Conservation (phyloP, 495 filamentous ascomycete genomes). For the Elasticomyces elasticus region DNA sequence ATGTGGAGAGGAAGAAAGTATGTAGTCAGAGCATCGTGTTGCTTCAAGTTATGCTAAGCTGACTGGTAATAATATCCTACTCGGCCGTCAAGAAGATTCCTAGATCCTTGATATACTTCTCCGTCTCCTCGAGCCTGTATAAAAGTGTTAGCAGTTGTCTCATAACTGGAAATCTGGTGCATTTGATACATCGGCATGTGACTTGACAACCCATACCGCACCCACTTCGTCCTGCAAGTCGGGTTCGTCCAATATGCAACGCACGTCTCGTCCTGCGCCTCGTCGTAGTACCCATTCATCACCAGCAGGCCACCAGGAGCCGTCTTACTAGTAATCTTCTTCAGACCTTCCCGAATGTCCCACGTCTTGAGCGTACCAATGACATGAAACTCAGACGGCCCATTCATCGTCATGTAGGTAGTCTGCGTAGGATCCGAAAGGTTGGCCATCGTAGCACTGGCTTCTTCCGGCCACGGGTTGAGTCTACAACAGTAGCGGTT, state of each 20-base stretch:
- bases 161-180: too few species aligned
- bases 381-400: slow-evolving; percentile 40
- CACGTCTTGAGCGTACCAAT: slow-evolving; percentile 38
- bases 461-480: slow-evolving; percentile 31
- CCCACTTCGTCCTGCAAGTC: slow-evolving; percentile 35
- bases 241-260: slow-evolving; percentile 37
- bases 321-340: slow-evolving; percentile 7
- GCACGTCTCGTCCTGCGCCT: slow-evolving; percentile 37
- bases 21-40: too few species aligned
- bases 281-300: slow-evolving; percentile 43
- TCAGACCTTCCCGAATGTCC: slow-evolving; percentile 13
- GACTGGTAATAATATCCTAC: too few species aligned
- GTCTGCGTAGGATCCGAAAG: slow-evolving; percentile 37
- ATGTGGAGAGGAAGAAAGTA: background rate
- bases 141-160: too few species aligned
- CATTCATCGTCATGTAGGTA: slow-evolving; percentile 42
- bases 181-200: slow-evolving; percentile 40
- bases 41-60: too few species aligned
- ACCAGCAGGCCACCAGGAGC: slow-evolving; percentile 32
- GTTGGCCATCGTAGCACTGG: slow-evolving; percentile 26
- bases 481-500: slow-evolving; percentile 35
- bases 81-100: slow-evolving; percentile 22
- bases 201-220: slow-evolving; percentile 35
- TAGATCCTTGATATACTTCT: slow-evolving; percentile 28
- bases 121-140: slow-evolving; percentile 39